Percentiles rank a stretch among this genome's conserved stretches.
Evolutionary conservation across 331 rosid species (phyloP).

Genomic region (Telfairia occidentalis): DNA sequence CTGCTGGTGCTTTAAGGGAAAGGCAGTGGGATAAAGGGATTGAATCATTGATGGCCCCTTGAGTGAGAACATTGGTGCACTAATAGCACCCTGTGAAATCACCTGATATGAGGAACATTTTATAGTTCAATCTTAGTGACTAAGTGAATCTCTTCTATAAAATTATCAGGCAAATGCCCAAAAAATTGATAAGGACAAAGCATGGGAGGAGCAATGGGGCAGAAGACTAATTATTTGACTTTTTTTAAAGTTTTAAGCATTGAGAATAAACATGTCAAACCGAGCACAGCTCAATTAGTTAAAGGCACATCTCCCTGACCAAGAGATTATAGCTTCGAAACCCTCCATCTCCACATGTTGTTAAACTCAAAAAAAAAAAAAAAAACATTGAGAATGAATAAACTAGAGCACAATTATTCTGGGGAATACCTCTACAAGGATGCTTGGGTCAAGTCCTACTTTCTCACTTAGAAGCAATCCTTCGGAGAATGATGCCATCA

Average conservation of each 20-base stretch:
- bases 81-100: conserved; percentile 90
- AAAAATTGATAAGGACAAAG: no score
- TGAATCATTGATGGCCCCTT: conserved; percentile 94
- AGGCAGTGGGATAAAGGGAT: conserved; percentile 73
- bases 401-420: not conserved
- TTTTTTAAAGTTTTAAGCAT: not conserved
- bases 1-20: conserved; percentile 93
- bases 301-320: no score
- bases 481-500: conserved; percentile 99
- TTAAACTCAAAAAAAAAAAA: no score
- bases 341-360: no score
- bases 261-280: no score
- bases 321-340: no score
- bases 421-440: conserved; percentile 66
- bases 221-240: not conserved
- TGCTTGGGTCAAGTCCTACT: conserved; percentile 81
- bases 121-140: not conserved
- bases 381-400: not conserved
- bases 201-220: not conserved
- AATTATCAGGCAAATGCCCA: no score
- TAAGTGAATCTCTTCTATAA: not conserved
- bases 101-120: conserved; percentile 35
- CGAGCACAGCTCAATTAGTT: no score
- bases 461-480: conserved; percentile 85
- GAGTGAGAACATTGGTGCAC: conserved; percentile 75